These are phyloP conservation scores for Trichoderma atroviride DNA, from an alignment of 2,329 filamentous ascomycete genomes.

Conservation along the genomic window DNA sequence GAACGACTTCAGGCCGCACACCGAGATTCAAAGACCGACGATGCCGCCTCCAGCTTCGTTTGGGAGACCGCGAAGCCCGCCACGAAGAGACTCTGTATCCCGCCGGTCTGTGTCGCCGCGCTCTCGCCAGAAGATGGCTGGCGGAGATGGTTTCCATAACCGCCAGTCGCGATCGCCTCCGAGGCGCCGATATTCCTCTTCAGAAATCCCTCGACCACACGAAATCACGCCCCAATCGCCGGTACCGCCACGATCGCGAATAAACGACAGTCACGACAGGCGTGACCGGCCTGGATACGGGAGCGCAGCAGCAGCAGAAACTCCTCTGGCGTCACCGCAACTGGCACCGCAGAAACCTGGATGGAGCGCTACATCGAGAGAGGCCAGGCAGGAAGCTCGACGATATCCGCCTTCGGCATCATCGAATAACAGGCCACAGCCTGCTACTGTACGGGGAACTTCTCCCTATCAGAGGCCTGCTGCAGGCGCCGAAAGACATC, in stretches of 20 bases:
- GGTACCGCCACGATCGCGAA: not conserved
- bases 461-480: conserved; percentile 20
- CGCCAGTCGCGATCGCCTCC: conserved; percentile 17
- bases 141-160: not conserved
- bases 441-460: conserved; percentile 5
- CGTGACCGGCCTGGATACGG: conserved; percentile 14
- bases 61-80: conserved; percentile 16
- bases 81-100: conserved; percentile 16
- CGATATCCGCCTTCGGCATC: conserved; percentile 27
- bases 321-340: conserved; percentile 3
- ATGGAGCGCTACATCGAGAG: not conserved
- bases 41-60: conserved; percentile 16
- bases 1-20: conserved; percentile 23
- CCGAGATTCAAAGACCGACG: conserved; percentile 3
- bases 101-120: conserved; percentile 24
- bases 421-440: conserved; percentile 29
- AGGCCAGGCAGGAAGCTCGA: conserved; percentile 15
- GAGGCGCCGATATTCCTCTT: conserved; percentile 25
- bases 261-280: not conserved
- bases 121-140: conserved; percentile 10
- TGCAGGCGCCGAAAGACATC: conserved; percentile 1
- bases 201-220: conserved; percentile 3
- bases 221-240: not conserved
- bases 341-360: not conserved
- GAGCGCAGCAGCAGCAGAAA: not conserved